Evolutionary conservation across 352 stramenopile genomes (phyloP), one percentile per base, ranked within the genome.

Genomic region (Globisporangium emineosum): DNA sequence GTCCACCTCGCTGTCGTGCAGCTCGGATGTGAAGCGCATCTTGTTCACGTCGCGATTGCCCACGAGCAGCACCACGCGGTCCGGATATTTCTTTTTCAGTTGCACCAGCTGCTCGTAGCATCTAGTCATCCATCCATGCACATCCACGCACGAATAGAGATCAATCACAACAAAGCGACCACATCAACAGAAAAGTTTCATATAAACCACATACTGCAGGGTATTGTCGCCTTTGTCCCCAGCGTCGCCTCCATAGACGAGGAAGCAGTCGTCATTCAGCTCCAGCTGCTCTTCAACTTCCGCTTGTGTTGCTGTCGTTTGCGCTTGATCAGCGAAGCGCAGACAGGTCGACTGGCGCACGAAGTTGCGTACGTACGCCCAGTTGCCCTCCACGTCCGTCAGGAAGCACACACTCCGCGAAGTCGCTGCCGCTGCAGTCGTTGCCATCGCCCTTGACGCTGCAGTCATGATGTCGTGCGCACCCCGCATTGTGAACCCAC

Each of bases 1-100:
- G 55, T 82, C 57, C 79, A 96, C 81, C 60, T 97, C 86, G 4
- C 61, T 70, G 33, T 96, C 75, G 25, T 78, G 75, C 5, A 96
- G 65, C 67, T 97, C 91, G 1, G 82, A 88, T 10, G 83, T 91
- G 30, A 97, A 78, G 30, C 91, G 72, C 62, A 98, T 88, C 70
- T 98, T 98, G 77, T 98, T 98, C 55, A 97, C 81, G 74, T 98
- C 93, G 55, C 93, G 89, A 66, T 98, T 98, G 13, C 93, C 93
- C 43, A 96, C 93, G 51, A 98, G 82, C 51, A 98, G 73, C 71
- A 96, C 84, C 15, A 98, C 92, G 53, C 88, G 89, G 33, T 95
- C 78, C 0, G 88, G 90, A 70, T 98, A 84, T 32, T 78, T 69
- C 61, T 88, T 78, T 73, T 97, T 97, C 8, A 98, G 76, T 3